phyloP scores from a whole-genome alignment of 495 filamentous ascomycete genomes.

The Penicillium waksmanii region DNA sequence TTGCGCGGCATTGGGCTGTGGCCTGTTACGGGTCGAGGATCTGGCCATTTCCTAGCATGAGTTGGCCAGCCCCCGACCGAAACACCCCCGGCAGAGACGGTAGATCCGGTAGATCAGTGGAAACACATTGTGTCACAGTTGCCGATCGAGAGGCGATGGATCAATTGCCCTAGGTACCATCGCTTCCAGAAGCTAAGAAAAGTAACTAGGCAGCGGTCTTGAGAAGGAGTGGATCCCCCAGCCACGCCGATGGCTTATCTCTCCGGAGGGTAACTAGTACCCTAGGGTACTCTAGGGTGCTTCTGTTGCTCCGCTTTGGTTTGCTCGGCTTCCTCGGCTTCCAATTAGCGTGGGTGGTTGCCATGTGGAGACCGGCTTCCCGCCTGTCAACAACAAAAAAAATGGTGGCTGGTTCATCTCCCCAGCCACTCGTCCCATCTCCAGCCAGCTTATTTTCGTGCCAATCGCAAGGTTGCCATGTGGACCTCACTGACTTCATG shows the following conservation, averaged over 20 bases:
- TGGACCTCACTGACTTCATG: conserved; percentile 16
- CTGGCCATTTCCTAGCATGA: conserved; percentile 48
- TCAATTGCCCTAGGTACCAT: background rate
- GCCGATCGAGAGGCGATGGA: conserved; percentile 1
- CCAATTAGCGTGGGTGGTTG: conserved; percentile 15
- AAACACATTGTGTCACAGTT: conserved; percentile 11
- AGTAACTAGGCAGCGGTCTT: conserved; percentile 31
- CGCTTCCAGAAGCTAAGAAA: conserved; percentile 25
- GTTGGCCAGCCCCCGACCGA: conserved; percentile 12
- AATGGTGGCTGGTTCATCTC: conserved; percentile 22
- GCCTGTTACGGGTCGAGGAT: conserved; percentile 71
- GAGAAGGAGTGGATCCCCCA: conserved; percentile 25
- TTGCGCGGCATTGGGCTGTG: conserved; percentile 62
- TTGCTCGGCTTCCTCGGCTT: background rate
- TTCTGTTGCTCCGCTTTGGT: background rate
- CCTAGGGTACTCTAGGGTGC: background rate
- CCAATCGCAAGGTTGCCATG: conserved; percentile 6
- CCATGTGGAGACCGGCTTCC: conserved; percentile 14
- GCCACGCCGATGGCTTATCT: conserved; percentile 17
- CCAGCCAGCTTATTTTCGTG: conserved; percentile 32
- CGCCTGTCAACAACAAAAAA: conserved; percentile 5
- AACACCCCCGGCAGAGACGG: conserved; percentile 7
- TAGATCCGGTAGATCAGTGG: conserved; percentile 15
- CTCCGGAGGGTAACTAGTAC: too few species aligned
- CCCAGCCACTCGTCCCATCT: conserved; percentile 32